phyloP scores from a whole-genome alignment of 352 stramenopile genomes.

The Pythium phragmitis region DNA sequence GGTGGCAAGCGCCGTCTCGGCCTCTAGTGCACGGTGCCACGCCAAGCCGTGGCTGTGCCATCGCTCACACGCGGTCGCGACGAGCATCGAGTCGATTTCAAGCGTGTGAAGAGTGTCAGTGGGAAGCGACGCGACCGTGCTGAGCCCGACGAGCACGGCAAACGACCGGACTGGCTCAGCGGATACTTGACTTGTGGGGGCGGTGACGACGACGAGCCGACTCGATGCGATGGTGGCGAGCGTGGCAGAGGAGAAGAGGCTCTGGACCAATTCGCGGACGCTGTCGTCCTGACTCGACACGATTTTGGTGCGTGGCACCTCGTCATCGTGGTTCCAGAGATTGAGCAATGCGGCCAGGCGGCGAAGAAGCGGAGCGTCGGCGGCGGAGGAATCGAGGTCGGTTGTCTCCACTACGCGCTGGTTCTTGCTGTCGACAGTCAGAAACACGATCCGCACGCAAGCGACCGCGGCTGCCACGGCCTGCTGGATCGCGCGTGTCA shows the following conservation, averaged over 20 bases:
- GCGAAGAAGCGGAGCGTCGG: neutral
- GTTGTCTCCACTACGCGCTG: neutral
- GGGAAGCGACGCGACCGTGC: neutral
- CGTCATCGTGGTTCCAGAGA: neutral
- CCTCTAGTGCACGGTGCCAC: neutral
- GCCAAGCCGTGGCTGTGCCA: neutral
- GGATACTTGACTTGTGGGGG: neutral
- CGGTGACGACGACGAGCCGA: neutral
- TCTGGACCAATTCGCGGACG: neutral
- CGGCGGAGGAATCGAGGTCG: neutral
- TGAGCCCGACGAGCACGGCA: neutral
- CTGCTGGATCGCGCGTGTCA: neutral
- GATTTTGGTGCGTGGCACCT: neutral
- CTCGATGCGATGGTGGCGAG: neutral
- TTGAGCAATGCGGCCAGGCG: neutral
- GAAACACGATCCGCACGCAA: neutral
- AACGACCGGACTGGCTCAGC: neutral
- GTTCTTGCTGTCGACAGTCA: neutral
- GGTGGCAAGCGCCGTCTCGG: neutral
- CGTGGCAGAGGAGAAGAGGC: neutral
- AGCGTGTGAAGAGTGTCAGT: neutral
- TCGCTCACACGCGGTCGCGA: neutral
- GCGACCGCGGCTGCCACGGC: neutral
- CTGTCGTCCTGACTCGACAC: neutral
- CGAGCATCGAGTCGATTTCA: slow-evolving; percentile 3